Evolutionary conservation across 176 grass and related monocot genomes (phyloP).

Genomic region (Zoysia japonica): DNA sequence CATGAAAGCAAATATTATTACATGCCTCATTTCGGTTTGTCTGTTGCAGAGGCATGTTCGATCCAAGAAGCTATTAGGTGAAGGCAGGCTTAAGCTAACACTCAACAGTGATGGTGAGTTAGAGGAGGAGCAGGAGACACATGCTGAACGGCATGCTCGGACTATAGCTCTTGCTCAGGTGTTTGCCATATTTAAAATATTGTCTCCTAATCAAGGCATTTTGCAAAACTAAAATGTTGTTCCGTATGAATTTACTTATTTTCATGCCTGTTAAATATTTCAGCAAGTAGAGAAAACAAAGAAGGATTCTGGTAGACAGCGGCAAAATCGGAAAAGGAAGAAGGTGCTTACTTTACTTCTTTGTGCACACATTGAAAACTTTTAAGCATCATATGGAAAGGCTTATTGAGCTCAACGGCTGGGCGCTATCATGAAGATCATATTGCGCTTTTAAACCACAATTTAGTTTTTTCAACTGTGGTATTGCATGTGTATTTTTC

Average conservation of each 20-base stretch:
- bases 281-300: slow-evolving; percentile 54
- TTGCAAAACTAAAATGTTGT: not conserved
- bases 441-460: slow-evolving; percentile 21
- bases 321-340: slow-evolving; percentile 63
- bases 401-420: not conserved
- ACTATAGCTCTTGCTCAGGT: slow-evolving; percentile 78
- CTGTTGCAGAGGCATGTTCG: slow-evolving; percentile 69
- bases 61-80: slow-evolving; percentile 75
- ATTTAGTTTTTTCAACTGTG: not conserved
- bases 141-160: slow-evolving; percentile 83
- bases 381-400: slow-evolving; percentile 23
- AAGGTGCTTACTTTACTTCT: slow-evolving; percentile 58
- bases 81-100: slow-evolving; percentile 86
- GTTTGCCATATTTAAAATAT: not conserved
- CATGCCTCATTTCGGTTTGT: slow-evolving; percentile 22
- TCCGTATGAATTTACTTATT: slow-evolving; percentile 1
- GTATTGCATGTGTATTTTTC: not conserved
- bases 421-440: not conserved
- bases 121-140: slow-evolving; percentile 91
- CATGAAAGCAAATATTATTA: not conserved
- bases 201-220: not conserved
- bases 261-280: slow-evolving; percentile 33
- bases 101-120: slow-evolving; percentile 91
- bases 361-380: slow-evolving; percentile 38
- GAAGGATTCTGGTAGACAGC: slow-evolving; percentile 81